Evolutionary conservation across 192 early-diverging fungal genomes (phyloP).

Genomic region (Linnemannia hyalina): DNA sequence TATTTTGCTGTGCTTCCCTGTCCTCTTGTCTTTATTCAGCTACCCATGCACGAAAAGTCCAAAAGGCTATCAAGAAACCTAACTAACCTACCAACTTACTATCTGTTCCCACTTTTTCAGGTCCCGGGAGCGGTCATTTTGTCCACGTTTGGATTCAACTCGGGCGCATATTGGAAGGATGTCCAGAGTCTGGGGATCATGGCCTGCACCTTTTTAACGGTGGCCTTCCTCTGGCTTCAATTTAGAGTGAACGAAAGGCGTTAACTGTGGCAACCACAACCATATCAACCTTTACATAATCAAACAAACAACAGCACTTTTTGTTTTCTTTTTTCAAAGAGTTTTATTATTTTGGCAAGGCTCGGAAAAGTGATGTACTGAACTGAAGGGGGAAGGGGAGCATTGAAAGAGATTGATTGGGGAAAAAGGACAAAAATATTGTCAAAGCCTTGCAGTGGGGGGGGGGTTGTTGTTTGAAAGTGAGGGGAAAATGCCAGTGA

Average conservation of each 20-base stretch:
- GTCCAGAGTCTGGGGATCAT: slow-evolving; percentile 72
- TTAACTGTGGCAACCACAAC: slow-evolving; percentile 47
- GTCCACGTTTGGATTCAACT: slow-evolving; percentile 90
- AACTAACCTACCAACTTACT: no score
- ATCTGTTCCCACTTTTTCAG: slow-evolving; percentile 35
- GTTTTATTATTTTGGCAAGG: slow-evolving; percentile 13
- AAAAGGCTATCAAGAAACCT: no score
- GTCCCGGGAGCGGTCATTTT: slow-evolving; percentile 88
- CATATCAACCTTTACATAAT: background rate
- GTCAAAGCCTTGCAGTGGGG: slow-evolving; percentile 17
- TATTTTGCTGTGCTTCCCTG: background rate
- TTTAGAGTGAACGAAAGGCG: slow-evolving; percentile 84
- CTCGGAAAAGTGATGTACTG: background rate
- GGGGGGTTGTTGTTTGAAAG: slow-evolving; percentile 2
- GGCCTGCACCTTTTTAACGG: slow-evolving; percentile 67
- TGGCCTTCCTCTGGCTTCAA: slow-evolving; percentile 84
- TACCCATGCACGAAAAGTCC: no score
- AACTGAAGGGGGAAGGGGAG: background rate
- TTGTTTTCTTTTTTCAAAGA: slow-evolving; percentile 10
- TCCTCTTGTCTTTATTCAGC: background rate
- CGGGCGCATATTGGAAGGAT: slow-evolving; percentile 86
- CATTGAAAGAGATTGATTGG: background rate
- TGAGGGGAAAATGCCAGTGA: background rate
- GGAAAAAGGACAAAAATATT: background rate
- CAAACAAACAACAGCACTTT: background rate